A percentile compares a stretch with the other conserved stretches of the same genome.
Evolutionary conservation across 352 stramenopile species (phyloP).

Genomic region (Globisporangium camurandrum): DNA sequence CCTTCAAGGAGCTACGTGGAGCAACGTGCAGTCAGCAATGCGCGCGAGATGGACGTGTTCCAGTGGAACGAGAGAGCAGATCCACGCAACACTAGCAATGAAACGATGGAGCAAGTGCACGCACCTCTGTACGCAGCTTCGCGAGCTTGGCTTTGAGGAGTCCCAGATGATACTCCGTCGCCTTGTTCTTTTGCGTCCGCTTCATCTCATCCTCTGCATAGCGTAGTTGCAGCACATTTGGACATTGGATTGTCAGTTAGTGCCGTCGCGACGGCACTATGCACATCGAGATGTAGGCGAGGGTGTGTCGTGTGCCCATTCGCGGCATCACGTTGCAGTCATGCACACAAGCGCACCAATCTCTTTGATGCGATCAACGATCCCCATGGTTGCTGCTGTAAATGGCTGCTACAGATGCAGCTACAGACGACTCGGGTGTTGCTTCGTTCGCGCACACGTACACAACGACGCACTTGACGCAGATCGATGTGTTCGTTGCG

Average conservation of each 20-base stretch:
- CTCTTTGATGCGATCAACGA: slow-evolving; percentile 92
- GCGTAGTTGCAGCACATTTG: background rate
- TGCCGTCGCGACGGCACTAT: too few species aligned
- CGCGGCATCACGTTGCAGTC: too few species aligned
- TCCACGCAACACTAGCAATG: too few species aligned
- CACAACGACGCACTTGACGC: too few species aligned
- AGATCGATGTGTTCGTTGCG: too few species aligned
- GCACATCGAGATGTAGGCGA: too few species aligned
- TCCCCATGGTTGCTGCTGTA: slow-evolving; percentile 68
- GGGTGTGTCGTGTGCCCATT: too few species aligned
- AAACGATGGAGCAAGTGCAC: background rate
- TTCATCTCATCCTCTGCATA: slow-evolving; percentile 92
- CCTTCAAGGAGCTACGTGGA: slow-evolving; percentile 63
- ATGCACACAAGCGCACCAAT: slow-evolving; percentile 61
- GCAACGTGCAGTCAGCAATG: slow-evolving; percentile 1
- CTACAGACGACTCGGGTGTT: too few species aligned
- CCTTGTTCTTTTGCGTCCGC: slow-evolving; percentile 99
- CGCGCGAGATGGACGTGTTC: too few species aligned
- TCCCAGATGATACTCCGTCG: slow-evolving; percentile 86
- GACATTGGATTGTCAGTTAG: too few species aligned
- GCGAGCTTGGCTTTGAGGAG: slow-evolving; percentile 98
- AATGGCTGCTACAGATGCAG: background rate
- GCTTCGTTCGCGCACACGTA: too few species aligned
- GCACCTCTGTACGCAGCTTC: slow-evolving; percentile 95
- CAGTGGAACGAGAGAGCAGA: too few species aligned